Evolutionary conservation across 2,329 filamentous ascomycete species (phyloP).

Genomic region (Aspergillus sp.): DNA sequence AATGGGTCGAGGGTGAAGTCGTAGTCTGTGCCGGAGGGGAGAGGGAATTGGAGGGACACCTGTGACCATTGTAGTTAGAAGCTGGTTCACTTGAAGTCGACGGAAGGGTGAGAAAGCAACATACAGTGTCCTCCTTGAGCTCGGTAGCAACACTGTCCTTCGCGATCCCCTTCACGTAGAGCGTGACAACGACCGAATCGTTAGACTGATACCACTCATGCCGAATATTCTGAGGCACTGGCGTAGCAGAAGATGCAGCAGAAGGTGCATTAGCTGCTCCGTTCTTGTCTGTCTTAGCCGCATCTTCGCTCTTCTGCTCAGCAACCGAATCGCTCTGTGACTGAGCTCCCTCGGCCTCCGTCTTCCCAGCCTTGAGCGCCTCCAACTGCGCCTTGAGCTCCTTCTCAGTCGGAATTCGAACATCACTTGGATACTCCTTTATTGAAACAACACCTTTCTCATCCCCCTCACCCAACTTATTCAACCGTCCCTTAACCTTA

Average conservation of each 20-base stretch:
- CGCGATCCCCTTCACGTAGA: constrained; percentile 59
- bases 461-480: constrained; percentile 44
- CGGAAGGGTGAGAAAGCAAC: constrained; percentile 6
- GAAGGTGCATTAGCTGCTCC: not conserved
- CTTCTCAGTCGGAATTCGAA: constrained; percentile 38
- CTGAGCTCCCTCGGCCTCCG: constrained; percentile 1
- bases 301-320: not conserved
- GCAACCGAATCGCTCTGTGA: not conserved
- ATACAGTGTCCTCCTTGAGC: constrained; percentile 43
- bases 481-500: constrained; percentile 49
- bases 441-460: constrained; percentile 40
- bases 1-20: constrained; percentile 61
- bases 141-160: constrained; percentile 51
- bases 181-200: constrained; percentile 55
- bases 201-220: constrained; percentile 63
- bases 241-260: constrained; percentile 6
- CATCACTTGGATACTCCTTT: constrained; percentile 47
- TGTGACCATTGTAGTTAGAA: constrained; percentile 15
- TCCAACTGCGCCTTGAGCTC: constrained; percentile 31
- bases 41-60: constrained; percentile 54
- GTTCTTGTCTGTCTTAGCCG: not conserved
- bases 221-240: constrained; percentile 52
- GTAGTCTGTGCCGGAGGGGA: constrained; percentile 47
- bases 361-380: constrained; percentile 22
- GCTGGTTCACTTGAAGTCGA: not conserved